phyloP scores from a whole-genome alignment of 2,329 filamentous ascomycete species.

The Ophiostoma montium region DNA sequence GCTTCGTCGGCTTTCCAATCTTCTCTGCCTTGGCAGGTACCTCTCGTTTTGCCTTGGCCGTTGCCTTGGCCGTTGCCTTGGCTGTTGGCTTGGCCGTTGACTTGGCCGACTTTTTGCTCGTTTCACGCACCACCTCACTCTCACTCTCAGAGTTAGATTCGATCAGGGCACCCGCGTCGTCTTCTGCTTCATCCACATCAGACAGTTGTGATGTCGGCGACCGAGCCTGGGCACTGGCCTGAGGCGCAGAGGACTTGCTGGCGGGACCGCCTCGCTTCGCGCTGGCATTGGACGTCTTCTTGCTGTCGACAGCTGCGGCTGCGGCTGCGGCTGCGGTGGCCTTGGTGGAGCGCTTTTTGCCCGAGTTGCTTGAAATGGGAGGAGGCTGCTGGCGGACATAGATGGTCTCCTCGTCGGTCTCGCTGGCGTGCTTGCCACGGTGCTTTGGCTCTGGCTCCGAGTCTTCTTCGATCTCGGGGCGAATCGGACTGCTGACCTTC shows the following conservation, averaged over 20 bases:
- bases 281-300: background rate
- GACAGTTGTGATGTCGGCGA: background rate
- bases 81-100: too few relatives aligned
- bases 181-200: background rate
- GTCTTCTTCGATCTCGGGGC: background rate
- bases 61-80: too few relatives aligned
- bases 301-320: background rate
- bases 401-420: slow-evolving; percentile 1
- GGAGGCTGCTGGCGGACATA: background rate
- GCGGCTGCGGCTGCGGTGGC: background rate
- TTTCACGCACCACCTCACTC: background rate
- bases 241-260: background rate
- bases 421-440: background rate
- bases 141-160: background rate
- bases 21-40: background rate
- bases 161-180: background rate
- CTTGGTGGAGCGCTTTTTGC: slow-evolving; percentile 2
- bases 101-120: background rate
- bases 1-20: background rate
- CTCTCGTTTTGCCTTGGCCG: background rate
- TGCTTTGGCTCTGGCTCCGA: background rate
- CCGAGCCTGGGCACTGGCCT: background rate
- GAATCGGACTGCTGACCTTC: background rate
- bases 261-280: background rate
- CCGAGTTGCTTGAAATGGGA: background rate